These are phyloP conservation scores for Magnusiomyces fungicola DNA, from an alignment of 1,139 yeast genomes.

Conservation along the genomic window DNA sequence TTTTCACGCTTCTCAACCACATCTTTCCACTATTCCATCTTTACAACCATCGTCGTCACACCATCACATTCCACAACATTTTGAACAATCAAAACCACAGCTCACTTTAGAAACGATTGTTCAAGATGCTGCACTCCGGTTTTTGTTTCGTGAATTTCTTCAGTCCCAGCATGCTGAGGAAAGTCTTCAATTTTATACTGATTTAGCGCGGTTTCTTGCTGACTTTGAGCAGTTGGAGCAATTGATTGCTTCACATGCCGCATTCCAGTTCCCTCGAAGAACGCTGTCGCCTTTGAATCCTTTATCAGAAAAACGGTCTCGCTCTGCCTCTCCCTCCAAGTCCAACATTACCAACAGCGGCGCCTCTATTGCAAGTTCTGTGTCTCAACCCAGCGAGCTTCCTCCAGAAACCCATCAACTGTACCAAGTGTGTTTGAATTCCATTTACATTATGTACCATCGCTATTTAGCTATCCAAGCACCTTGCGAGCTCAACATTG, in stretches of 20 bases:
- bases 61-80: background rate
- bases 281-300: too few relatives aligned
- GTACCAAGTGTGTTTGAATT: constrained; percentile 27
- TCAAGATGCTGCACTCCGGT: constrained; percentile 71
- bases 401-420: constrained; percentile 3
- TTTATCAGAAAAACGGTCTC: too few relatives aligned
- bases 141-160: constrained; percentile 59
- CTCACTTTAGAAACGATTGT: constrained; percentile 43
- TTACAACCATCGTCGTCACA: background rate
- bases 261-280: too few relatives aligned
- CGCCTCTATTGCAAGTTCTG: too few relatives aligned
- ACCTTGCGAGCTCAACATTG: constrained; percentile 65
- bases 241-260: too few relatives aligned
- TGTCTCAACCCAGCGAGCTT: background rate
- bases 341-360: too few relatives aligned
- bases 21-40: background rate
- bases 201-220: constrained; percentile 42
- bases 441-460: constrained; percentile 57
- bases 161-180: constrained; percentile 63
- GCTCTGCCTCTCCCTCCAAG: too few relatives aligned
- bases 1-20: background rate
- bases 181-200: constrained; percentile 63
- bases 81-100: constrained; percentile 1
- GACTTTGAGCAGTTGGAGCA: constrained; percentile 28
- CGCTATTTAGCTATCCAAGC: constrained; percentile 64